Evolutionary conservation across 2,329 filamentous ascomycete species (phyloP).

Genomic region (Alternaria sp.): DNA sequence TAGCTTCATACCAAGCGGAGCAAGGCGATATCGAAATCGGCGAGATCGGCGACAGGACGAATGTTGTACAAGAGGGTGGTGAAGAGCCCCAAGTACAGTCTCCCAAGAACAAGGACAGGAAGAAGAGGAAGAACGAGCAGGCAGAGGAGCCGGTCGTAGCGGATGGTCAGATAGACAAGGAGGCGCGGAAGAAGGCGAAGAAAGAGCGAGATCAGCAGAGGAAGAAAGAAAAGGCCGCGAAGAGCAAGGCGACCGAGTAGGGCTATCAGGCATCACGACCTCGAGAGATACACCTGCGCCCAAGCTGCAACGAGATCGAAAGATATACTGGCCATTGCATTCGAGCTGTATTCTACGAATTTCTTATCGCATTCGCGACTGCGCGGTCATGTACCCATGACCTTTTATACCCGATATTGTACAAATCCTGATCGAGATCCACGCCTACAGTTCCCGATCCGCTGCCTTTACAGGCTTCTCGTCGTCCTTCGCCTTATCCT

Average conservation of each 20-base stretch:
- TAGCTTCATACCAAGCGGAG: constrained; percentile 54
- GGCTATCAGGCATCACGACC: constrained; percentile 7
- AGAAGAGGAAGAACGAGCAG: constrained; percentile 43
- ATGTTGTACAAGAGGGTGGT: constrained; percentile 40
- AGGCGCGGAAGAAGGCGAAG: constrained; percentile 64
- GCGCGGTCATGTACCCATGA: constrained; percentile 6
- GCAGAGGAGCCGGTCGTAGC: constrained; percentile 8
- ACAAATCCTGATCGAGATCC: not conserved
- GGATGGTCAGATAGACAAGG: constrained; percentile 54
- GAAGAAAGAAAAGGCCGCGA: constrained; percentile 48
- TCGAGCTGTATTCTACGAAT: constrained; percentile 13
- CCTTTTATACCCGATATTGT: constrained; percentile 5
- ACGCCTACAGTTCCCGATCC: constrained; percentile 76
- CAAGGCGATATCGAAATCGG: constrained; percentile 53
- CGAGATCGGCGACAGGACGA: constrained; percentile 50
- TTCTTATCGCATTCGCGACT: not conserved
- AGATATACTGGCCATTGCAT: not conserved
- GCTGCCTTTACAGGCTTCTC: constrained; percentile 72
- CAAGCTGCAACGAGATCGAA: not conserved
- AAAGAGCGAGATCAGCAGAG: constrained; percentile 61
- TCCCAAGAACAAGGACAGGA: constrained; percentile 32
- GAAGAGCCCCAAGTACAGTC: constrained; percentile 39
- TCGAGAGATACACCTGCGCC: not conserved
- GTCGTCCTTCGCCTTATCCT: constrained; percentile 61
- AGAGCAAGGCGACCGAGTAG: constrained; percentile 32